phyloP scores from a whole-genome alignment of 1,139 yeast species.

The Pichia kudriavzevii region DNA sequence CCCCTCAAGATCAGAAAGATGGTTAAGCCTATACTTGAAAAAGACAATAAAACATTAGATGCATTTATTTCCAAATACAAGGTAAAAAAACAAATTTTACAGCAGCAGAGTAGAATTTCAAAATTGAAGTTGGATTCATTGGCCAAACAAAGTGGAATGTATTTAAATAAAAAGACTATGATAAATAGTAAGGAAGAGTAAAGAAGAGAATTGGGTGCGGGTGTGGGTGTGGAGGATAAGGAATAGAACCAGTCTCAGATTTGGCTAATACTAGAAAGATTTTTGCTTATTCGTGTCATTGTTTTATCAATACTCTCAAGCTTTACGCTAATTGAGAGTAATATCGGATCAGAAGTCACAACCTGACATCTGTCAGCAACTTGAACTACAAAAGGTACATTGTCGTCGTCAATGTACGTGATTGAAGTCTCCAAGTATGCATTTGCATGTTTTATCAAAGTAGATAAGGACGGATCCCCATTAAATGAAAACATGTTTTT shows the following conservation, averaged over 20 bases:
- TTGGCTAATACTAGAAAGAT: slow-evolving; percentile 12
- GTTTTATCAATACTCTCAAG: slow-evolving; percentile 27
- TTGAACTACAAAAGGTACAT: slow-evolving; percentile 24
- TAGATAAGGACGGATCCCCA: slow-evolving; percentile 24
- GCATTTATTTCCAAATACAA: slow-evolving; percentile 13
- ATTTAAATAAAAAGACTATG: too few relatives aligned
- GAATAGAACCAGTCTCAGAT: too few relatives aligned
- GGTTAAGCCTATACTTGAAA: slow-evolving; percentile 20
- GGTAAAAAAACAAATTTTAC: slow-evolving; percentile 15
- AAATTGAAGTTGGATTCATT: slow-evolving; percentile 19
- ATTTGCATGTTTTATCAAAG: slow-evolving; percentile 23
- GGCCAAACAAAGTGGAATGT: too few relatives aligned
- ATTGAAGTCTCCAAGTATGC: slow-evolving; percentile 25
- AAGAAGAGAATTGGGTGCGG: neutral
- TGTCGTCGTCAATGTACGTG: slow-evolving; percentile 24
- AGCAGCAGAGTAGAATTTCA: slow-evolving; percentile 15
- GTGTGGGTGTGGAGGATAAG: neutral
- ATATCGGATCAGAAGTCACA: slow-evolving; percentile 29
- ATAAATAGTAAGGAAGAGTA: slow-evolving; percentile 1
- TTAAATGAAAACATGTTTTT: slow-evolving; percentile 17
- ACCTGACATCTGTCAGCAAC: slow-evolving; percentile 26
- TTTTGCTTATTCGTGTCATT: slow-evolving; percentile 20
- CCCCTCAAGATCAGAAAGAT: slow-evolving; percentile 16
- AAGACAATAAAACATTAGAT: slow-evolving; percentile 16
- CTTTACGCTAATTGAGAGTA: slow-evolving; percentile 26